Percentiles rank a stretch among this genome's conserved stretches.
phyloP scores from a whole-genome alignment of 306 rosid genomes.

The Cicer judaicum region DNA sequence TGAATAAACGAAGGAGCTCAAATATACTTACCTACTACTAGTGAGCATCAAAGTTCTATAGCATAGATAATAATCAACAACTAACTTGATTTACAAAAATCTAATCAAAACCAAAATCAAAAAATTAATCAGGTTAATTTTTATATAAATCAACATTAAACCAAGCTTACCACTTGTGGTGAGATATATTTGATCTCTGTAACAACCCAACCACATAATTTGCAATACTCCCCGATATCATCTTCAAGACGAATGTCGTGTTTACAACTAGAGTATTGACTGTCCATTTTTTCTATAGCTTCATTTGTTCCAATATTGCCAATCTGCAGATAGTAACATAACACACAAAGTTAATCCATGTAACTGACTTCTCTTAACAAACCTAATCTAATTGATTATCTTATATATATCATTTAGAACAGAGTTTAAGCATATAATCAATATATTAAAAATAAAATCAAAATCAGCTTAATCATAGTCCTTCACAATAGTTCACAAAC shows the following conservation, averaged over 20 bases:
- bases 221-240: conserved; percentile 46
- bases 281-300: neutral
- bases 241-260: conserved; percentile 37
- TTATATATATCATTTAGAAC: neutral
- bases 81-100: neutral
- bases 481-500: neutral
- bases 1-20: neutral
- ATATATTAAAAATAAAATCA: neutral
- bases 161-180: conserved; percentile 44
- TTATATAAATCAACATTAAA: neutral
- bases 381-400: neutral
- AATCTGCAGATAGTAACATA: conserved; percentile 41
- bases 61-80: neutral
- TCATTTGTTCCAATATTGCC: conserved; percentile 5
- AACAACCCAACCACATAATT: neutral
- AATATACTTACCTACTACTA: too few relatives aligned
- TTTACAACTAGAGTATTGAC: conserved; percentile 16
- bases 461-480: neutral
- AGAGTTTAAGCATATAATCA: neutral
- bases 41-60: too few relatives aligned
- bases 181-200: conserved; percentile 38
- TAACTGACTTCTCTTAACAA: neutral
- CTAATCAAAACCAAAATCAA: neutral
- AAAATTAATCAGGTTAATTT: neutral
- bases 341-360: neutral